These are phyloP conservation scores for Arachnomyces sp. DNA, from an alignment of 2,329 filamentous ascomycete species.

Conservation along the genomic window DNA sequence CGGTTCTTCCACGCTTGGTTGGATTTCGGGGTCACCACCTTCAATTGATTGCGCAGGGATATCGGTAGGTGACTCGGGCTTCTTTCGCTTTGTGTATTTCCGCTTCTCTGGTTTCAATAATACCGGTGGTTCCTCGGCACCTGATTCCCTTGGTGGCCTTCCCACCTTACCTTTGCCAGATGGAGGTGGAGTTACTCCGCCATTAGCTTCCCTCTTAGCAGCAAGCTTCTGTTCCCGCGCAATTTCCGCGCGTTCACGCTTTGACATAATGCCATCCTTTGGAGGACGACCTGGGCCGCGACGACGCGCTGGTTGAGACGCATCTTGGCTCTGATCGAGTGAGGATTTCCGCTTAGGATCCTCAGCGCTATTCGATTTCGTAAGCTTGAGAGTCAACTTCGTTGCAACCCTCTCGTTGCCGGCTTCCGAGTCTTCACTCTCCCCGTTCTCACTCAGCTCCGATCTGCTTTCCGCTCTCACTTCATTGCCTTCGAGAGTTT, in stretches of 20 bases:
- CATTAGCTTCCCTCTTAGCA: slow-evolving; percentile 39
- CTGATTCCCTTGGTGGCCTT: slow-evolving; percentile 22
- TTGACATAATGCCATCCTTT: slow-evolving; percentile 60
- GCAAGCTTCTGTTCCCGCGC: slow-evolving; percentile 46
- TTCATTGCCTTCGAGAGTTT: not conserved
- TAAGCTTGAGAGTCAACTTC: slow-evolving; percentile 24
- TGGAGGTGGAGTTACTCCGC: slow-evolving; percentile 36
- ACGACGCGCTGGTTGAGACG: slow-evolving; percentile 32
- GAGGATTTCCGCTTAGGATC: slow-evolving; percentile 12
- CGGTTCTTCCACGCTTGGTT: slow-evolving; percentile 31
- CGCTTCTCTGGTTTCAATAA: slow-evolving; percentile 37
- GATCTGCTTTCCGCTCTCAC: not conserved
- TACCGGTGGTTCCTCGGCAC: slow-evolving; percentile 26
- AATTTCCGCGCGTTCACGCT: slow-evolving; percentile 50
- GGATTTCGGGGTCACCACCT: slow-evolving; percentile 24
- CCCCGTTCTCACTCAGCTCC: slow-evolving; percentile 1
- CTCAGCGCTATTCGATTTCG: slow-evolving; percentile 10
- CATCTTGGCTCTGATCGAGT: slow-evolving; percentile 21
- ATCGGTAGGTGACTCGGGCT: slow-evolving; percentile 33
- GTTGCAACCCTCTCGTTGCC: slow-evolving; percentile 5
- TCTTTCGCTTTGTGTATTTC: slow-evolving; percentile 42
- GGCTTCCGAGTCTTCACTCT: slow-evolving; percentile 3
- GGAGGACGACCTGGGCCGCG: slow-evolving; percentile 55
- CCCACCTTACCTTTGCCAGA: slow-evolving; percentile 21
- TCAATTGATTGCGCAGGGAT: slow-evolving; percentile 37